These are phyloP conservation scores for Auriscalpium microsporum DNA, from an alignment of 768 basidiomycete genomes.

Conservation along the genomic window DNA sequence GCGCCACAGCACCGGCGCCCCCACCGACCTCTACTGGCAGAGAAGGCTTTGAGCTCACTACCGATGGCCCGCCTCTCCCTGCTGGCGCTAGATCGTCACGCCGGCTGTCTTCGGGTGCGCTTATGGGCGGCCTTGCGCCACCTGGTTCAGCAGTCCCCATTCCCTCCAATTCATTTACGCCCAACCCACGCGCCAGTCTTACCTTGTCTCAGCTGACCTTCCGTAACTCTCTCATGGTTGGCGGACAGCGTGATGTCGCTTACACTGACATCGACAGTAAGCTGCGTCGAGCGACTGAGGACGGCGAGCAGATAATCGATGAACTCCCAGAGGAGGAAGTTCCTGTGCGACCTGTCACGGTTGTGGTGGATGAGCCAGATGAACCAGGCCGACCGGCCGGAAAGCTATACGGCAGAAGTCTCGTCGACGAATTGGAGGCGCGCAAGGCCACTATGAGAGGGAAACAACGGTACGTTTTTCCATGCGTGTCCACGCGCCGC, in stretches of 20 bases:
- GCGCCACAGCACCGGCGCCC: slow-evolving; percentile 26
- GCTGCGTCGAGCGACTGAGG: slow-evolving; percentile 65
- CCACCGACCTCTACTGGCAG: slow-evolving; percentile 26
- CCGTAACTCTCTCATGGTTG: slow-evolving; percentile 68
- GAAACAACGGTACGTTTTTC: slow-evolving; percentile 61
- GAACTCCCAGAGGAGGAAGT: slow-evolving; percentile 29
- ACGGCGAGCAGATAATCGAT: slow-evolving; percentile 69
- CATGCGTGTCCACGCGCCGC: background rate
- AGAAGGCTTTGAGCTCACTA: slow-evolving; percentile 55
- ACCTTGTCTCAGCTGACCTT: slow-evolving; percentile 80
- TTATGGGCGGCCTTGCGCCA: slow-evolving; percentile 22
- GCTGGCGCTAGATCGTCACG: slow-evolving; percentile 56
- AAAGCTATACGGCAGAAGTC: slow-evolving; percentile 77
- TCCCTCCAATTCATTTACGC: slow-evolving; percentile 62
- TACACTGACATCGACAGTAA: slow-evolving; percentile 50
- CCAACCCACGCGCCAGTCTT: slow-evolving; percentile 67
- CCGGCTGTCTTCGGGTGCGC: slow-evolving; percentile 32
- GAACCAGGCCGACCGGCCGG: slow-evolving; percentile 50
- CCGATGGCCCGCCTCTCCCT: slow-evolving; percentile 73
- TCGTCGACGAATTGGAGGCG: slow-evolving; percentile 83
- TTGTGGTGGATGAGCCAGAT: slow-evolving; percentile 20
- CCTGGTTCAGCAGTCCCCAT: slow-evolving; percentile 28
- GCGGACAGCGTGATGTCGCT: slow-evolving; percentile 54
- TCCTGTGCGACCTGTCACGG: slow-evolving; percentile 20
- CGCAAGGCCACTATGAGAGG: slow-evolving; percentile 76